Evolutionary conservation across 805 yeast genomes (phyloP).

Genomic region (Metschnikowia bowlesiae): DNA sequence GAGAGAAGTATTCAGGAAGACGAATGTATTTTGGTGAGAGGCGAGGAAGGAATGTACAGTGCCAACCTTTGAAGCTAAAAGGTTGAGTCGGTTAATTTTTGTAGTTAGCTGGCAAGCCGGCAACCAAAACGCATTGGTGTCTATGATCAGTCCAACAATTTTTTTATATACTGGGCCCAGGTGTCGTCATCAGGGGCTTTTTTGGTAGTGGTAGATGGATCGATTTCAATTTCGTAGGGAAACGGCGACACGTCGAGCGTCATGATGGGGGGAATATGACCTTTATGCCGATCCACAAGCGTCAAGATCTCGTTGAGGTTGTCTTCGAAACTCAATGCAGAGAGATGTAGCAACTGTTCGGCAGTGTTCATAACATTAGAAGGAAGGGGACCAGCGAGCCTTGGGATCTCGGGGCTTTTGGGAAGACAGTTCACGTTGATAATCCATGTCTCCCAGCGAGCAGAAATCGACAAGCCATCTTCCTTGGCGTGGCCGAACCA

Average conservation of each 20-base stretch:
- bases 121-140: not conserved
- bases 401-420: constrained; percentile 7
- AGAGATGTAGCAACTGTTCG: constrained; percentile 24
- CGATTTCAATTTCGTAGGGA: constrained; percentile 38
- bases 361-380: constrained; percentile 14
- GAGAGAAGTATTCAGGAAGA: constrained; percentile 43
- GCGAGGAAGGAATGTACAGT: constrained; percentile 46
- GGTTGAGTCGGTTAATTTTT: not conserved
- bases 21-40: constrained; percentile 68
- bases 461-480: constrained; percentile 32
- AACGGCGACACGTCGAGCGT: constrained; percentile 65
- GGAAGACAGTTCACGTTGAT: constrained; percentile 47
- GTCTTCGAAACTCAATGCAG: constrained; percentile 36
- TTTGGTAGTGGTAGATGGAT: constrained; percentile 7
- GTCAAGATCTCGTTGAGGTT: constrained; percentile 46
- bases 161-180: constrained; percentile 35
- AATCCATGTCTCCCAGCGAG: constrained; percentile 71
- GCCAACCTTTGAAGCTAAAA: constrained; percentile 30
- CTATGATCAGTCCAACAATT: constrained; percentile 16
- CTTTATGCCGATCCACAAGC: constrained; percentile 51
- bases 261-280: constrained; percentile 71
- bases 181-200: constrained; percentile 27
- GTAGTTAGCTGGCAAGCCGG: not conserved
- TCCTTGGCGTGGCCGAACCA: constrained; percentile 47
- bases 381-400: constrained; percentile 5